Evolutionary conservation across 2,329 filamentous ascomycete species (phyloP), one percentile per base, ranked within the genome.

Genomic region (Leptodontidium sp.): DNA sequence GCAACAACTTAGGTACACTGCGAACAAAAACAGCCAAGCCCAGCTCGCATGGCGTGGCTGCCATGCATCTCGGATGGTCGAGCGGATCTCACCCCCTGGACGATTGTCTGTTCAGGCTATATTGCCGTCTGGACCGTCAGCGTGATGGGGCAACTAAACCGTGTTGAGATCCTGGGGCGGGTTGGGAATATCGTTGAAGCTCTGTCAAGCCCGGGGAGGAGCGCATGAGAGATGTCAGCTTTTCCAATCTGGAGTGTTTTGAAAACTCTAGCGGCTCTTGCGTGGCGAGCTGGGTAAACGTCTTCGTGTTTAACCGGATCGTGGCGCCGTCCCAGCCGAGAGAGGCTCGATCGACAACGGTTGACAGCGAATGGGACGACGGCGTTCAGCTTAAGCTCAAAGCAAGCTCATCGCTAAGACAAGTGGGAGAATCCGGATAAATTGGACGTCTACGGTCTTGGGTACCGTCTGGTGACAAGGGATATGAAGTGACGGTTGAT

Each of bases 21-120:
- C 26, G 52, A 55, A 29, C 29, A 4, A 32, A 35, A 40, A 61
- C 2, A 14, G 57, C 32, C 43, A 49, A 49, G 17, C 59, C n/a
- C 43, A 15, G 5, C 15, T 53, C n/a, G n/a, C 38, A 12, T 59
- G 43, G 38, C 21, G 21, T 59, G 57, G 57, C 38, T 1, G 3
- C 52, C 29, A 35, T 55, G 52, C 52, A 55, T 59, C 57, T 40
- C 57, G 35, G 57, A 14, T 40, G 57, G 57, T 43, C 38, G 35
- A 59, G 57, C 57, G 57, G 57, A 59, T 59, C 57, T 24, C n/a
- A 15, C 40, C 61, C 43, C 57, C 66, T 58, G n/a, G 47, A 26
- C 24, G 35, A 58, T 40, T 61, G n/a, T 24, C 9, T n/a, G 21
- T 68, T 65, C 66, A 68, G 66, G 61, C 66, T 68, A 65, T 65